Percentiles rank a stretch among this genome's conserved stretches.
Evolutionary conservation across 257 asterid species (phyloP).

Genomic region (Voacanga thouarsii): DNA sequence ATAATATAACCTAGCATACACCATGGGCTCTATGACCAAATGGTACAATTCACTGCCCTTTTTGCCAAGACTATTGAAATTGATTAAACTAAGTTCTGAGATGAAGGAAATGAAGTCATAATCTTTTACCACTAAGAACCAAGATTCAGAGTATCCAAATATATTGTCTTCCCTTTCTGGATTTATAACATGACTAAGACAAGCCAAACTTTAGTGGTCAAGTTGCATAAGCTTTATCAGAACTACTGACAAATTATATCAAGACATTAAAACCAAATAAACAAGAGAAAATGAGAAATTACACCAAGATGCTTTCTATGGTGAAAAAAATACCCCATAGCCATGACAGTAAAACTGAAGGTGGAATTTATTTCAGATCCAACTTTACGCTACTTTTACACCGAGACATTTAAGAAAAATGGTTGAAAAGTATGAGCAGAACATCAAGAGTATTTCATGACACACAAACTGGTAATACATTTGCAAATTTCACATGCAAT

Average conservation of each 20-base stretch:
- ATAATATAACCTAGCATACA: not conserved
- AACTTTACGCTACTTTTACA: not conserved
- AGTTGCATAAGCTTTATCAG: not conserved
- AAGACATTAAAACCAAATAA: not conserved
- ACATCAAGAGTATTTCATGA: not conserved
- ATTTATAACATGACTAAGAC: not conserved
- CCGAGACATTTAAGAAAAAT: slow-evolving; percentile 4
- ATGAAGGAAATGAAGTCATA: not conserved
- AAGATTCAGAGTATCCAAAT: not conserved
- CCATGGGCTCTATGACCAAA: not conserved
- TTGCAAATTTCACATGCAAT: slow-evolving; percentile 8
- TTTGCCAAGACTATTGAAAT: not conserved
- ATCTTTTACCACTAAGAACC: not conserved
- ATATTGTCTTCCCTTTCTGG: not conserved
- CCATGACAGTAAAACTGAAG: not conserved
- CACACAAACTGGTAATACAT: not conserved
- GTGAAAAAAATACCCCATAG: not conserved
- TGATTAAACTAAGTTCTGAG: not conserved
- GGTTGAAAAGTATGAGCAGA: slow-evolving; percentile 5
- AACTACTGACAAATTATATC: not conserved
- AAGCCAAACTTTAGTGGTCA: not conserved
- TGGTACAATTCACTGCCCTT: not conserved
- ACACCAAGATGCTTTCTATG: not conserved
- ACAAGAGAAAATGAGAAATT: not conserved
- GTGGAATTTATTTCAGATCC: not conserved